Evolutionary conservation across 2,329 filamentous ascomycete species (phyloP).

Genomic region (Colletotrichum sp.): DNA sequence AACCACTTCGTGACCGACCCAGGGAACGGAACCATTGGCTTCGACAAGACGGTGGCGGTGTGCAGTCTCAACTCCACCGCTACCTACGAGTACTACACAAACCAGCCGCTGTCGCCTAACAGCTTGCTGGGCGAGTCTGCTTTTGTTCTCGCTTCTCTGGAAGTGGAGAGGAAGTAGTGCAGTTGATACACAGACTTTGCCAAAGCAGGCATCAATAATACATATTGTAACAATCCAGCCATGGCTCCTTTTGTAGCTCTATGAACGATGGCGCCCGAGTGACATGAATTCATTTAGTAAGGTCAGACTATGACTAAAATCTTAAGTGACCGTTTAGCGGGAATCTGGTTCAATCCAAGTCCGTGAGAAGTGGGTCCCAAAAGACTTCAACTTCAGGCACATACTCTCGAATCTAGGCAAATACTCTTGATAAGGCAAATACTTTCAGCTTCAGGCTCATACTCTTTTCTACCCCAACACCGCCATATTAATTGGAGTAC

Average conservation of each 20-base stretch:
- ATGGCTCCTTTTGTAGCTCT: too few relatives aligned
- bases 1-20: slow-evolving; percentile 4
- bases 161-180: slow-evolving; percentile 33
- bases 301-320: rapidly evolving
- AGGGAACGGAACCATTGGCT: slow-evolving; percentile 27
- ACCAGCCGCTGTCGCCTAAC: slow-evolving; percentile 38
- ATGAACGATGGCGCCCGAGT: too few relatives aligned
- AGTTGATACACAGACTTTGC: too few relatives aligned
- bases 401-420: not conserved
- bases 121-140: slow-evolving; percentile 41
- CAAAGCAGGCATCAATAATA: too few relatives aligned
- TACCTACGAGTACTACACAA: slow-evolving; percentile 42
- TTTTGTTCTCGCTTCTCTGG: slow-evolving; percentile 41
- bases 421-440: not conserved
- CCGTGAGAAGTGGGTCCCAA: rapidly evolving
- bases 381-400: not conserved
- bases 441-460: not conserved
- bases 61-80: slow-evolving; percentile 48
- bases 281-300: too few relatives aligned
- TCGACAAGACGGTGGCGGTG: slow-evolving; percentile 41
- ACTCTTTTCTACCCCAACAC: not conserved
- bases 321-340: not conserved
- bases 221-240: too few relatives aligned
- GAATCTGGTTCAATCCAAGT: not conserved
- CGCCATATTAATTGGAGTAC: not conserved